Evolutionary conservation across 225 moss, liverwort and hornwort species (phyloP).

Genomic region (Marchantia polymorpha): DNA sequence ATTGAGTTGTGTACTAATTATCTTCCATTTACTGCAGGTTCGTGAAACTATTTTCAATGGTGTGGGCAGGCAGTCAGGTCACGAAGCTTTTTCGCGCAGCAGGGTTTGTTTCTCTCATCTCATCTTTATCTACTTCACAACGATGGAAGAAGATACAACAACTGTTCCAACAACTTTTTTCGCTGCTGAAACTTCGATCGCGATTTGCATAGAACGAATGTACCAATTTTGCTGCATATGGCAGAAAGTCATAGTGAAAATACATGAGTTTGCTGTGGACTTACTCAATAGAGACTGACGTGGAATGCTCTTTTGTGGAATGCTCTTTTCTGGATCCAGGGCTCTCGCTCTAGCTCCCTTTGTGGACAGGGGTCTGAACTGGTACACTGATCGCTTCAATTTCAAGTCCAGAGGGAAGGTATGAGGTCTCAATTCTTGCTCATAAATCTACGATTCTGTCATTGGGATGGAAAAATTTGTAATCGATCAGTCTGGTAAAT

Average conservation of each 20-base stretch:
- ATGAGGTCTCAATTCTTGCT: not conserved
- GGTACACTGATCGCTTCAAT: constrained; percentile 46
- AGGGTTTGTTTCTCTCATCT: constrained; percentile 28
- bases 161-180: too few relatives aligned
- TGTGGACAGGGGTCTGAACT: constrained; percentile 44
- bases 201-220: not conserved
- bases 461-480: too few relatives aligned
- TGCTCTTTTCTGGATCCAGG: constrained; percentile 25
- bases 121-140: not conserved
- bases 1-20: not conserved
- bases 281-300: not conserved
- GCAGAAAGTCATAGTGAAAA: not conserved
- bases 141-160: too few relatives aligned
- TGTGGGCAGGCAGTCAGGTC: constrained; percentile 64
- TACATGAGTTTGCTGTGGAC: not conserved
- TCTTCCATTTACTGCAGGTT: constrained; percentile 29
- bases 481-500: too few relatives aligned
- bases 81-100: constrained; percentile 52
- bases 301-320: not conserved
- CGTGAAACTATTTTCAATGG: constrained; percentile 45
- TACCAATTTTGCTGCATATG: not conserved
- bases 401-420: constrained; percentile 48
- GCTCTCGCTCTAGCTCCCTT: constrained; percentile 50
- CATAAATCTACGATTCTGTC: too few relatives aligned
- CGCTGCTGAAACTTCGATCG: too few relatives aligned